phyloP scores from a whole-genome alignment of 176 grass and related monocot species.

The Saccharum spontaneum region DNA sequence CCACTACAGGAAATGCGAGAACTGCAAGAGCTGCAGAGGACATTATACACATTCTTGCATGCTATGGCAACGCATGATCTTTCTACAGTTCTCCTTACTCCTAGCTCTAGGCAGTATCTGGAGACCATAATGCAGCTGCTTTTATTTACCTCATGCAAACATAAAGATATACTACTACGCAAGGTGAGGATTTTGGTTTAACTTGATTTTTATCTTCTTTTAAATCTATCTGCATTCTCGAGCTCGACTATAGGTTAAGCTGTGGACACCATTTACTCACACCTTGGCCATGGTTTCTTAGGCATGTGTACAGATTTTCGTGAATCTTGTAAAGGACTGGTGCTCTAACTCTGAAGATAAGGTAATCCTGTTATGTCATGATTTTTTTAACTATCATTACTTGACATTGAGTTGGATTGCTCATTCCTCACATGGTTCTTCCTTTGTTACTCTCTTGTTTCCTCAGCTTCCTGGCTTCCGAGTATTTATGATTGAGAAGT shows the following conservation, averaged over 20 bases:
- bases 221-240: constrained; percentile 18
- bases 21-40: constrained; percentile 86
- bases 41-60: constrained; percentile 86
- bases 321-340: constrained; percentile 94
- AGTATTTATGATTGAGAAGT: constrained; percentile 85
- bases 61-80: constrained; percentile 79
- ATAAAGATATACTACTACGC: constrained; percentile 88
- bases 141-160: constrained; percentile 75
- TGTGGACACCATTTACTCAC: constrained; percentile 10
- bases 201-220: constrained; percentile 33
- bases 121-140: constrained; percentile 78
- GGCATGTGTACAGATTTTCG: constrained; percentile 92
- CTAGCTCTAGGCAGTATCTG: constrained; percentile 69
- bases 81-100: constrained; percentile 74
- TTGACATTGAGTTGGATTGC: constrained; percentile 21
- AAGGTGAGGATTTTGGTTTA: constrained; percentile 54
- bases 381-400: constrained; percentile 6
- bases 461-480: constrained; percentile 90
- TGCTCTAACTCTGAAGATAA: constrained; percentile 78
- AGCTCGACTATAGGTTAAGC: not conserved
- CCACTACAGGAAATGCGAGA: constrained; percentile 90
- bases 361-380: constrained; percentile 47
- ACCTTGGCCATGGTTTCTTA: constrained; percentile 50
- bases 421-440: constrained; percentile 27
- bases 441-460: constrained; percentile 26